Conservation (phyloP, 805 yeast species). For the Lipomyces mesembrius region DNA sequence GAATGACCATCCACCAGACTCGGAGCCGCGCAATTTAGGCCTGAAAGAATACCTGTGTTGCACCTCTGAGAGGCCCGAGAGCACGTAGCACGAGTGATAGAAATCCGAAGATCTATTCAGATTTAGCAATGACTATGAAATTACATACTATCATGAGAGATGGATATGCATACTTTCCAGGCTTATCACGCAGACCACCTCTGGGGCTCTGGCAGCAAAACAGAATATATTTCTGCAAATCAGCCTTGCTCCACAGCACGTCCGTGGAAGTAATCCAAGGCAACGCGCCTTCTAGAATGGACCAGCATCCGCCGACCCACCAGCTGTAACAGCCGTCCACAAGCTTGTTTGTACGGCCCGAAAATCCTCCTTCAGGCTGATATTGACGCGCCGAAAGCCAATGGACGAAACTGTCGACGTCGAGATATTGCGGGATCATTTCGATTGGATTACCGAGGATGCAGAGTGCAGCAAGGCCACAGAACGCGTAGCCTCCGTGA, state of each 20-base stretch:
- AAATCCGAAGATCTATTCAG: constrained; percentile 60
- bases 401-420: constrained; percentile 55
- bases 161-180: constrained; percentile 55
- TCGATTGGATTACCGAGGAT: constrained; percentile 50
- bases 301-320: constrained; percentile 86
- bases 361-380: constrained; percentile 79
- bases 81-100: constrained; percentile 86
- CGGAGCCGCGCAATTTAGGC: constrained; percentile 18
- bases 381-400: constrained; percentile 80
- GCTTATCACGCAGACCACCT: constrained; percentile 90
- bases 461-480: constrained; percentile 73
- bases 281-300: constrained; percentile 62
- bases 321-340: constrained; percentile 96
- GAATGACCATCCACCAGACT: constrained; percentile 42
- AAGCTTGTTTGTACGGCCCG: constrained; percentile 88
- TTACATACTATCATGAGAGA: not conserved
- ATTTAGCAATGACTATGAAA: not conserved
- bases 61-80: constrained; percentile 71
- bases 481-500: constrained; percentile 95
- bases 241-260: constrained; percentile 56
- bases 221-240: constrained; percentile 63
- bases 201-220: constrained; percentile 70
- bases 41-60: constrained; percentile 52
- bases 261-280: constrained; percentile 41
- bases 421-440: constrained; percentile 47